Conservation (phyloP, 225 moss, liverwort and hornwort species). For the Rhytidiadelphus loreus region DNA sequence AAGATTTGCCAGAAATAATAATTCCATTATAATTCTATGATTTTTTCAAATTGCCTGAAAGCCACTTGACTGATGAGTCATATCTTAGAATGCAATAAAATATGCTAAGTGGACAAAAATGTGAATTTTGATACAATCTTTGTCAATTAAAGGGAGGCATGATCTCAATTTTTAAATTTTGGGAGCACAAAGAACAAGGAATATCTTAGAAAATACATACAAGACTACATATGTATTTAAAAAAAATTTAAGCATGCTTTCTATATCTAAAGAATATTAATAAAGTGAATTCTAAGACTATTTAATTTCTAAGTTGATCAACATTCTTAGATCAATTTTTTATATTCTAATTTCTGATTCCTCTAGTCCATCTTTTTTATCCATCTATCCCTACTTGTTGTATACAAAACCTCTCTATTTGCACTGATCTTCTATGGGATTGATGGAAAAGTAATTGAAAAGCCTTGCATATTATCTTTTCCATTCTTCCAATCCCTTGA, state of each 20-base stretch:
- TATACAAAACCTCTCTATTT: not conserved
- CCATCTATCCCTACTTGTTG: fast-evolving
- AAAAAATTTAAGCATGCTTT: not conserved
- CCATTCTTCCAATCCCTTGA: not conserved
- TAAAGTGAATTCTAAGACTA: not conserved
- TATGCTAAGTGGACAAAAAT: not conserved
- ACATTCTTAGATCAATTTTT: not conserved
- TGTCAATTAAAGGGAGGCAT: not conserved
- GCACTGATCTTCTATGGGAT: not conserved
- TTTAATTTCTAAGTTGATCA: not conserved
- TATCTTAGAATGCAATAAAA: not conserved
- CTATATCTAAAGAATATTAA: not conserved
- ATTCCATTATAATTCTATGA: too few species aligned
- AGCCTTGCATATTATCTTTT: not conserved
- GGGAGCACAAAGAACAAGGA: not conserved
- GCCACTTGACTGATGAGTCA: not conserved
- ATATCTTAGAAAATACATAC: not conserved
- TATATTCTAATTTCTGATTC: not conserved
- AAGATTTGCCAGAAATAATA: fast-evolving
- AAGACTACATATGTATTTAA: fast-evolving
- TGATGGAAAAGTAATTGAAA: not conserved
- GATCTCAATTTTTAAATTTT: not conserved
- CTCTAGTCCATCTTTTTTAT: fast-evolving
- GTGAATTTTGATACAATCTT: not conserved
- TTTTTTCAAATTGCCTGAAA: not conserved